phyloP scores from a whole-genome alignment of 176 grass and related monocot genomes.

The Triticum timopheevii region DNA sequence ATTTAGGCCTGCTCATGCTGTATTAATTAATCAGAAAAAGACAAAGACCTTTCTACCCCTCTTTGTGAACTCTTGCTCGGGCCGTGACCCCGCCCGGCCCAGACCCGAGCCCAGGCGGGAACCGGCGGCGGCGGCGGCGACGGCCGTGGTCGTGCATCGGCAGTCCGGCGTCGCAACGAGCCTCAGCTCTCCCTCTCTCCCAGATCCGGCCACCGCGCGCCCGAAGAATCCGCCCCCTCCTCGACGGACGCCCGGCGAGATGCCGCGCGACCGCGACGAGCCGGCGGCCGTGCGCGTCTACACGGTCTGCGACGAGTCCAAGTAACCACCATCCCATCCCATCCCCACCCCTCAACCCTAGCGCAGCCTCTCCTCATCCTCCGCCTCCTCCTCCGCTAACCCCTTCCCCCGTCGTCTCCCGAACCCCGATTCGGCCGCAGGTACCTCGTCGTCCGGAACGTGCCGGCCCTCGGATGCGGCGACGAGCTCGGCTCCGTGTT shows the following conservation, averaged over 20 bases:
- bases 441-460: constrained; percentile 87
- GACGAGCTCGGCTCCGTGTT: constrained; percentile 69
- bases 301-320: constrained; percentile 94
- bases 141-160: too few relatives aligned
- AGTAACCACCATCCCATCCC: constrained; percentile 28
- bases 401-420: neutral
- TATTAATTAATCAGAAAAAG: too few relatives aligned
- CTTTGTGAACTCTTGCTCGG: too few relatives aligned
- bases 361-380: neutral
- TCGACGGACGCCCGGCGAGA: neutral
- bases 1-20: too few relatives aligned
- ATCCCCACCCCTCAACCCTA: neutral
- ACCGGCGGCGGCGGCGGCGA: too few relatives aligned
- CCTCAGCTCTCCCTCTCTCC: neutral
- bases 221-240: too few relatives aligned
- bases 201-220: neutral
- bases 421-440: constrained; percentile 31
- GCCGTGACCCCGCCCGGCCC: too few relatives aligned
- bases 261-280: constrained; percentile 66
- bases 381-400: neutral
- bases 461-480: constrained; percentile 82
- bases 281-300: constrained; percentile 63
- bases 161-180: too few relatives aligned
- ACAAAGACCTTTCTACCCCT: too few relatives aligned
- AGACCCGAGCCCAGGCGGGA: too few relatives aligned